phyloP scores from a whole-genome alignment of 1,284 basidiomycete genomes.

The Mycena citricolor region DNA sequence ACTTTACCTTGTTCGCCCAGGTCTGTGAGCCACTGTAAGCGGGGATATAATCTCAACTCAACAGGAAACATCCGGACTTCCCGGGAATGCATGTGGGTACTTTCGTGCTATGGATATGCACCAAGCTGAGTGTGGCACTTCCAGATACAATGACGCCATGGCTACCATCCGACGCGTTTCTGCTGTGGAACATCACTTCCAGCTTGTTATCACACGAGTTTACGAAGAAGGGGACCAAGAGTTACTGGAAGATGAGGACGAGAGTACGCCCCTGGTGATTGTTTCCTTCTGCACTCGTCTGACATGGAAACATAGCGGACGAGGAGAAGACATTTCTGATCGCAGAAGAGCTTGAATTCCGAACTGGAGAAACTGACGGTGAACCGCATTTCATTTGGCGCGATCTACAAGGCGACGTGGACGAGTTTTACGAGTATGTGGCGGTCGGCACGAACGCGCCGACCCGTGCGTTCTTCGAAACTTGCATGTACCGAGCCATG shows the following conservation, averaged over 20 bases:
- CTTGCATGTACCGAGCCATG: slow-evolving; percentile 92
- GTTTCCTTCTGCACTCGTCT: slow-evolving; percentile 3
- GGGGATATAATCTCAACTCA: neutral
- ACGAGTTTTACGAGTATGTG: slow-evolving; percentile 83
- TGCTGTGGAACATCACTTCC: slow-evolving; percentile 86
- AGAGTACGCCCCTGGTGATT: slow-evolving; percentile 61
- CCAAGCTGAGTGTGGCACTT: too few species aligned
- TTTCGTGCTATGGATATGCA: neutral
- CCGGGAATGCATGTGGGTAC: slow-evolving; percentile 93
- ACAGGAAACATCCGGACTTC: slow-evolving; percentile 83
- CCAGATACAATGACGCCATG: slow-evolving; percentile 93
- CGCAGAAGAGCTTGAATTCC: slow-evolving; percentile 85
- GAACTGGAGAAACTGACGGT: slow-evolving; percentile 75
- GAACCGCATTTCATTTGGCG: slow-evolving; percentile 86
- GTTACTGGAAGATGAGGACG: slow-evolving; percentile 91
- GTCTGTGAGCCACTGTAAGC: slow-evolving; percentile 8
- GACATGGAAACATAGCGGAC: slow-evolving; percentile 54
- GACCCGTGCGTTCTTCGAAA: slow-evolving; percentile 86
- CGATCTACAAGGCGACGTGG: slow-evolving; percentile 81
- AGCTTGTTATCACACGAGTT: slow-evolving; percentile 94
- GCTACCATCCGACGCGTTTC: slow-evolving; percentile 88
- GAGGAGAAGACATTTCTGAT: slow-evolving; percentile 93
- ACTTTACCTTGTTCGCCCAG: slow-evolving; percentile 86
- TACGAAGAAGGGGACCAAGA: slow-evolving; percentile 96
- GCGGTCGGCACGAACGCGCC: slow-evolving; percentile 79